Conservation (phyloP, 129 eudicot species). For the Oenanthe sinensis region DNA sequence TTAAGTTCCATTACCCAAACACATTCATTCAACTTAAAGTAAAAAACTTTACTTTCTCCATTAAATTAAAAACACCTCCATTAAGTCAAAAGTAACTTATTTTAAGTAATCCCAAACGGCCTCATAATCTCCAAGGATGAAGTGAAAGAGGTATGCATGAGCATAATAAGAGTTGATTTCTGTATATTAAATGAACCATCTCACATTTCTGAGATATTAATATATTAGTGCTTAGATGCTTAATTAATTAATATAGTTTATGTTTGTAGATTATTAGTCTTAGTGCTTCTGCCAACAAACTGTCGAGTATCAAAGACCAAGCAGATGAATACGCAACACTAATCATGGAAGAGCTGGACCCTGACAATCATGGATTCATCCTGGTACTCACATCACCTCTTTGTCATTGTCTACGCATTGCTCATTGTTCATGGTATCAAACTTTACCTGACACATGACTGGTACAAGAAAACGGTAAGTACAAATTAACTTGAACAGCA, state of each 20-base stretch:
- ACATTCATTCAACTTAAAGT: too few relatives aligned
- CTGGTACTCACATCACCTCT: constrained; percentile 88
- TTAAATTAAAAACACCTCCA: too few relatives aligned
- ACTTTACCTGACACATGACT: constrained; percentile 53
- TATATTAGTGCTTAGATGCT: neutral
- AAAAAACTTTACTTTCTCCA: too few relatives aligned
- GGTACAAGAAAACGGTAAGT: constrained; percentile 75
- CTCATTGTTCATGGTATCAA: constrained; percentile 66
- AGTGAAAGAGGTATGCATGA: constrained; percentile 60
- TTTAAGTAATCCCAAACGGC: too few relatives aligned
- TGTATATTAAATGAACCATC: neutral
- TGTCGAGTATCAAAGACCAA: constrained; percentile 51
- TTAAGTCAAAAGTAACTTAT: too few relatives aligned
- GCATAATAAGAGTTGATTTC: constrained; percentile 12
- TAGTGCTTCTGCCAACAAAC: constrained; percentile 73
- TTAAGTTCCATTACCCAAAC: too few relatives aligned
- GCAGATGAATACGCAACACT: constrained; percentile 67
- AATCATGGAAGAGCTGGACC: constrained; percentile 74
- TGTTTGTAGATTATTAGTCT: constrained; percentile 51
- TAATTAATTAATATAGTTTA: constrained; percentile 7
- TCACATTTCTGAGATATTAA: neutral
- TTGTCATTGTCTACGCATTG: constrained; percentile 55
- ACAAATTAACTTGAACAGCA: constrained; percentile 9
- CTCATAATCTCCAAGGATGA: constrained; percentile 71
- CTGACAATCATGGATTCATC: constrained; percentile 45